phyloP scores from a whole-genome alignment of 306 rosid genomes.

The Carpinus fangiana region DNA sequence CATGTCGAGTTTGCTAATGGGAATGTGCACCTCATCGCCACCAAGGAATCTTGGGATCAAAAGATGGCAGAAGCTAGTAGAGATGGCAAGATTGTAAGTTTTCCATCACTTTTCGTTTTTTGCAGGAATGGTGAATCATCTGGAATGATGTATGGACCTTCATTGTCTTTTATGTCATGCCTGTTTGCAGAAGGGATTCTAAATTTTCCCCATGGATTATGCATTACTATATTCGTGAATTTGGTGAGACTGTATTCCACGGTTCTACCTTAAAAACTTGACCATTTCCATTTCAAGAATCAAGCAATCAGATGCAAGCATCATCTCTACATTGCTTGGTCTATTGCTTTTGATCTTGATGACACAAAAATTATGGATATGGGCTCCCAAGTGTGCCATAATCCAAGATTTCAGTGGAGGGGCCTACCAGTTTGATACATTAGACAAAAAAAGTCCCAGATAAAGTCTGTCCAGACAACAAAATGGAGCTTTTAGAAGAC shows the following conservation, averaged over 20 bases:
- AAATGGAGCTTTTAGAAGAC: not conserved
- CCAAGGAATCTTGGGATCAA: slow-evolving; percentile 80
- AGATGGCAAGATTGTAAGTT: slow-evolving; percentile 79
- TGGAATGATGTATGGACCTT: slow-evolving; percentile 18
- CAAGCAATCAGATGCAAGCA: not conserved
- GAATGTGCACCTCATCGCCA: slow-evolving; percentile 72
- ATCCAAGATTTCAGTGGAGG: not conserved
- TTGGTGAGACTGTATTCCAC: slow-evolving; percentile 7
- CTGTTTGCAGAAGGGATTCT: slow-evolving; percentile 17
- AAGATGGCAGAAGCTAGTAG: slow-evolving; percentile 83
- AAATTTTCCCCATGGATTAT: not conserved
- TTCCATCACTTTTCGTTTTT: not conserved
- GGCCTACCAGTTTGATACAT: not conserved
- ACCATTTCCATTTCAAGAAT: not conserved
- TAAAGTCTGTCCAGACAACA: not conserved
- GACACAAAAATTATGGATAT: not conserved
- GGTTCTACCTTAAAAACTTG: not conserved
- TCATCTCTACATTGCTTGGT: not conserved
- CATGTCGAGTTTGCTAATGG: slow-evolving; percentile 61
- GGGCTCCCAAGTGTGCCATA: not conserved
- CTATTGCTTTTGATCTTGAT: not conserved
- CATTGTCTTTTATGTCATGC: slow-evolving; percentile 11
- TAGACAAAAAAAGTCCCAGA: not conserved
- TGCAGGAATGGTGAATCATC: slow-evolving; percentile 4
- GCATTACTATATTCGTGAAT: slow-evolving; percentile 9